Evolutionary conservation across 2,329 filamentous ascomycete species (phyloP).

Genomic region (Ophiocordyceps unilateralis): DNA sequence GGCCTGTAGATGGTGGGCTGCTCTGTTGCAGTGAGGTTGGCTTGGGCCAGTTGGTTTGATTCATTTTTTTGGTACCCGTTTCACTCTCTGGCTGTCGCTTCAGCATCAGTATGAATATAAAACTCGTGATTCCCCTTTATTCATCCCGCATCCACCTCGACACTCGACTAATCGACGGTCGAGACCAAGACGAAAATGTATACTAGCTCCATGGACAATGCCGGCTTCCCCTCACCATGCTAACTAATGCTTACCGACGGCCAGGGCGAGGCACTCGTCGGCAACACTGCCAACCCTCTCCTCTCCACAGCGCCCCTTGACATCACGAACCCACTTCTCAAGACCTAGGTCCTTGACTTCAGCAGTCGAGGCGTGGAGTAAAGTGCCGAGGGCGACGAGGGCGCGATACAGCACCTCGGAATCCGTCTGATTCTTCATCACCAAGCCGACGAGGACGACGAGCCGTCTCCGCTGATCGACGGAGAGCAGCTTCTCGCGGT

Average conservation of each 20-base stretch:
- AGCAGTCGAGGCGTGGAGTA: slow-evolving; percentile 34
- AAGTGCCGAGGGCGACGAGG: slow-evolving; percentile 68
- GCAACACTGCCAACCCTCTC: slow-evolving; percentile 28
- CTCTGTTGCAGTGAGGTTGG: no score
- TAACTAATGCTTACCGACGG: not conserved
- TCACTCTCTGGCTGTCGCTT: no score
- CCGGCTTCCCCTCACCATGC: not conserved
- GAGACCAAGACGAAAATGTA: not conserved
- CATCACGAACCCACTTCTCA: slow-evolving; percentile 21
- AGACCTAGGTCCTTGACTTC: slow-evolving; percentile 25
- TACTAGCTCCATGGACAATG: not conserved
- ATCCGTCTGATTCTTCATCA: slow-evolving; percentile 52
- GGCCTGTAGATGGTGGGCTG: no score
- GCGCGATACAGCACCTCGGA: slow-evolving; percentile 70
- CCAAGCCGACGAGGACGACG: slow-evolving; percentile 41
- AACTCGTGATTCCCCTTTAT: no score
- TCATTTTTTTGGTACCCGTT: no score
- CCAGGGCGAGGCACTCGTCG: slow-evolving; percentile 25
- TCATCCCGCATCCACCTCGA: no score
- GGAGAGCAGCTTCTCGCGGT: slow-evolving; percentile 22
- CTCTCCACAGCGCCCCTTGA: slow-evolving; percentile 26
- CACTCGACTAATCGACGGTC: no score
- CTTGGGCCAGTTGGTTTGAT: no score
- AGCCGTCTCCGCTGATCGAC: slow-evolving; percentile 22
- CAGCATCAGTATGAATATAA: no score